These are phyloP conservation scores for Ustulina deusta DNA, from an alignment of 2,329 filamentous ascomycete species.

Conservation along the genomic window DNA sequence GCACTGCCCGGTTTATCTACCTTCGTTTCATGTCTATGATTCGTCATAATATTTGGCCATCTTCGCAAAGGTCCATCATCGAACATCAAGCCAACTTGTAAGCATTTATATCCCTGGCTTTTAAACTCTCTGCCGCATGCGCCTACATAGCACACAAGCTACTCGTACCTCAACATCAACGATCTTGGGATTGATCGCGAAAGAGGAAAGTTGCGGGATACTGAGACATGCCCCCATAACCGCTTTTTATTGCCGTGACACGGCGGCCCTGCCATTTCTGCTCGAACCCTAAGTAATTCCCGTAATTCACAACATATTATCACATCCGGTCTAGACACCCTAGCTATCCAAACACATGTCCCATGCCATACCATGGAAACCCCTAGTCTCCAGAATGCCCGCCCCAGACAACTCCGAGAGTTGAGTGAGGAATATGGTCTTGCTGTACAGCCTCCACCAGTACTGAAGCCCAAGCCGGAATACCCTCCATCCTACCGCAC, in stretches of 20 bases:
- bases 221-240: neutral
- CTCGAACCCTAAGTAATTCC: constrained; percentile 3
- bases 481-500: constrained; percentile 59
- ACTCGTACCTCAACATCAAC: neutral
- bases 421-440: constrained; percentile 65
- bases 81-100: neutral
- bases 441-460: constrained; percentile 53
- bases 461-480: constrained; percentile 57
- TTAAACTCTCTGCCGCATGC: neutral
- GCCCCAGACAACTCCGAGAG: constrained; percentile 61
- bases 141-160: neutral
- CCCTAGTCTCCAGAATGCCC: constrained; percentile 51
- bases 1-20: constrained; percentile 1
- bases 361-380: constrained; percentile 44
- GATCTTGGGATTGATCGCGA: neutral
- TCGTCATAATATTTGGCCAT: neutral
- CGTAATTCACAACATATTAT: constrained; percentile 13
- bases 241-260: constrained; percentile 10
- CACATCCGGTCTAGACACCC: neutral
- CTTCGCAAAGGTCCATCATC: neutral
- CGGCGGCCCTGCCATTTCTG: constrained; percentile 7
- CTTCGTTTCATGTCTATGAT: neutral
- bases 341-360: constrained; percentile 6
- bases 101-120: neutral
- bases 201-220: constrained; percentile 1